Conservation (phyloP, 1,284 basidiomycete species). For the Pyrrhoderma noxium region DNA sequence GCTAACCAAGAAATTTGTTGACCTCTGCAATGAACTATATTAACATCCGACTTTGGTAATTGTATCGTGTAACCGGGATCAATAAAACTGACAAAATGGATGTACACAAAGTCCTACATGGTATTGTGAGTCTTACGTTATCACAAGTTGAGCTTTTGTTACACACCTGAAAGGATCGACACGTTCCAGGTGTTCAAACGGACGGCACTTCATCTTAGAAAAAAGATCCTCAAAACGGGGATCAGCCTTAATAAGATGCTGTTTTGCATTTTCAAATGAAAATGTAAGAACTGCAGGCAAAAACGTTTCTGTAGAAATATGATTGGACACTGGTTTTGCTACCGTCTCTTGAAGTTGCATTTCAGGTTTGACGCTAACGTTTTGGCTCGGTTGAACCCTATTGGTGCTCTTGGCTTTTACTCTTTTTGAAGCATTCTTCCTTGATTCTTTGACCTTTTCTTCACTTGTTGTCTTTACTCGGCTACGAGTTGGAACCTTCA, state of each 20-base stretch:
- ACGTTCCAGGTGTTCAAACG: slow-evolving; percentile 64
- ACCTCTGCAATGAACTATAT: slow-evolving; percentile 36
- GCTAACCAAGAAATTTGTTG: slow-evolving; percentile 93
- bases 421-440: neutral
- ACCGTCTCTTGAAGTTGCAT: neutral
- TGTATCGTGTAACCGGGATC: no score
- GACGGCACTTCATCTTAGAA: slow-evolving; percentile 55
- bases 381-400: neutral
- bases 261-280: slow-evolving; percentile 64
- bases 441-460: neutral
- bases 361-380: neutral
- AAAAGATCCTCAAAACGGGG: slow-evolving; percentile 69
- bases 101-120: slow-evolving; percentile 38
- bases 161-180: slow-evolving; percentile 69
- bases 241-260: slow-evolving; percentile 64
- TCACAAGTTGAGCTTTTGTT: no score
- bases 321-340: neutral
- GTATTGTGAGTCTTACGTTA: neutral
- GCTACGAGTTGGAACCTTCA: neutral
- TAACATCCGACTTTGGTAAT: no score
- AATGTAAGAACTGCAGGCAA: slow-evolving; percentile 68
- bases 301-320: slow-evolving; percentile 21
- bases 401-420: neutral
- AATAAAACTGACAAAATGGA: slow-evolving; percentile 44
- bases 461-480: neutral